phyloP scores from a whole-genome alignment of 192 early-diverging fungal genomes.

The Phlyctochytrium arcticum region DNA sequence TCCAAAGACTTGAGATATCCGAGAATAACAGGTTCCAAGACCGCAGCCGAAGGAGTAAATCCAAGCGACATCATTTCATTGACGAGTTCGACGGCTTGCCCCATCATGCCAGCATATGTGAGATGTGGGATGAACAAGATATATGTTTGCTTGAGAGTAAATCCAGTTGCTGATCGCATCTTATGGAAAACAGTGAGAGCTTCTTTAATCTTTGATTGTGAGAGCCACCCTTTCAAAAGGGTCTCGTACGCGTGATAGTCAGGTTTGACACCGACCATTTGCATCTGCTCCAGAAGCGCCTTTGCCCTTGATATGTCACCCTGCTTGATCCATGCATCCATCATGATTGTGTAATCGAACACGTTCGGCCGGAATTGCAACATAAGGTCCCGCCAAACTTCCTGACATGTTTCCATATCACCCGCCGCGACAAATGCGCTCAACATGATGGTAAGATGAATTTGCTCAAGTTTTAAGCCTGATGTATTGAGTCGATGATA shows the following conservation, averaged over 20 bases:
- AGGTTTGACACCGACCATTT: conserved; percentile 4
- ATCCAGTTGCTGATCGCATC: background rate
- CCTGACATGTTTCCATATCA: conserved; percentile 20
- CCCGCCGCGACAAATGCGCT: conserved; percentile 15
- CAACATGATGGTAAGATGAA: conserved; percentile 16
- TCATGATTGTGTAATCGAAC: conserved; percentile 12
- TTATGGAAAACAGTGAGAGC: background rate
- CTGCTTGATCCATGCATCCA: conserved; percentile 4
- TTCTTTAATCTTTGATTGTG: background rate
- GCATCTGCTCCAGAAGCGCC: conserved; percentile 7
- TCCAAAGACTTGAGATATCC: conserved; percentile 1
- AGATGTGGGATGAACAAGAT: conserved; percentile 2
- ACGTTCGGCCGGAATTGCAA: conserved; percentile 1
- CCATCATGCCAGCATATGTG: background rate
- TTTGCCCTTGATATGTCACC: conserved; percentile 2
- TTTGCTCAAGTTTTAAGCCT: background rate
- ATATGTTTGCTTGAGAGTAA: too few relatives aligned
- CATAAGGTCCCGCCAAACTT: conserved; percentile 21
- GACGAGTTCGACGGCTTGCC: background rate
- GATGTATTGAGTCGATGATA: conserved; percentile 3
- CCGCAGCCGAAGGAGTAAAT: background rate
- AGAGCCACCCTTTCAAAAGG: conserved; percentile 4
- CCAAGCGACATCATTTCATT: background rate
- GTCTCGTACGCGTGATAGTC: background rate
- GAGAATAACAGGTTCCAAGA: conserved; percentile 3